A percentile compares a stretch with the other conserved stretches of the same genome.
phyloP scores from a whole-genome alignment of 495 filamentous ascomycete species.

The Hypoxylon crocopeplum region DNA sequence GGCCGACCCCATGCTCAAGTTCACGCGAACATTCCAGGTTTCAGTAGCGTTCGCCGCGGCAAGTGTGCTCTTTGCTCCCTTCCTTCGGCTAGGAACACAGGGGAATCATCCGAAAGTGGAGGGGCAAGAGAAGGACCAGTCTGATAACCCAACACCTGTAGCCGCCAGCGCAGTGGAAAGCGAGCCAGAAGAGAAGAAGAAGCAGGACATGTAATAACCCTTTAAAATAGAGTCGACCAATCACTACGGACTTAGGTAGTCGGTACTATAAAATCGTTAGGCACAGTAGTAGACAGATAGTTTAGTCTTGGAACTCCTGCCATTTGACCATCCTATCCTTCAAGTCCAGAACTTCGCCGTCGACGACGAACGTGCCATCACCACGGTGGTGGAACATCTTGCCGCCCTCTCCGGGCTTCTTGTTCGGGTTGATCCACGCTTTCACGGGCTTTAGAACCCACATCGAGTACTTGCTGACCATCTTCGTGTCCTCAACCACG shows the following conservation, averaged over 20 bases:
- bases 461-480: conserved; percentile 48
- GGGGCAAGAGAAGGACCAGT: conserved; percentile 12
- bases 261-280: conserved; percentile 30
- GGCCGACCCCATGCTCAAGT: conserved; percentile 48
- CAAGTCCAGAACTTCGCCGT: conserved; percentile 47
- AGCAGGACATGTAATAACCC: conserved; percentile 5
- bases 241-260: conserved; percentile 26
- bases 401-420: conserved; percentile 41
- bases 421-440: conserved; percentile 42
- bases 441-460: conserved; percentile 47
- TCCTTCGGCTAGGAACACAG: conserved; percentile 53
- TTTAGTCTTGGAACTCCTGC: conserved; percentile 47
- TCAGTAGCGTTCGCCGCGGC: conserved; percentile 61
- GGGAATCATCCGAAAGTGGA: conserved; percentile 42
- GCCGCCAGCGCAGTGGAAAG: conserved; percentile 3
- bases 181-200: conserved; percentile 16
- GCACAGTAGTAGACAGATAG: not conserved
- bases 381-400: conserved; percentile 51
- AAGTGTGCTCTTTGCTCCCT: conserved; percentile 46
- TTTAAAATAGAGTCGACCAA: not conserved
- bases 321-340: conserved; percentile 48
- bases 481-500: conserved; percentile 43
- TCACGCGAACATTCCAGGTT: conserved; percentile 59
- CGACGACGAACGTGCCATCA: conserved; percentile 45
- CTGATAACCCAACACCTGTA: conserved; percentile 8